Evolutionary conservation across 441 rosid species (phyloP).

Genomic region (Eruca vesicaria): DNA sequence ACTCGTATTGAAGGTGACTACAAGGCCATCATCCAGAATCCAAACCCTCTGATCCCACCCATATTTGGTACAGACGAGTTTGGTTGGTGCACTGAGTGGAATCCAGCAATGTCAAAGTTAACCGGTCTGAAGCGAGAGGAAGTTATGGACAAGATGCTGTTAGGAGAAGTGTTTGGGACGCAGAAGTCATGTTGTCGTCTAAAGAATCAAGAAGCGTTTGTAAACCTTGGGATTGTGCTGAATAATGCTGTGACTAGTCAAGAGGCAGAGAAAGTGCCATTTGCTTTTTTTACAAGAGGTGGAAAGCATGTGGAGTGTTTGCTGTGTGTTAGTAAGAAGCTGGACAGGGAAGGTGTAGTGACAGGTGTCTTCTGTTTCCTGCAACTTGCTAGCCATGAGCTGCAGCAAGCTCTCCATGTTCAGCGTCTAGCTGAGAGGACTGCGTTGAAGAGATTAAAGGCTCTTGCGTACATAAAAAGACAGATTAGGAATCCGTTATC

Average conservation of each 20-base stretch:
- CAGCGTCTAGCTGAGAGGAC: slow-evolving; percentile 82
- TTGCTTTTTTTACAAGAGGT: slow-evolving; percentile 66
- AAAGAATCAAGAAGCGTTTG: slow-evolving; percentile 79
- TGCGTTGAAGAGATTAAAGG: slow-evolving; percentile 71
- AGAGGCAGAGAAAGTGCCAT: slow-evolving; percentile 71
- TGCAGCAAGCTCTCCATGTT: slow-evolving; percentile 87
- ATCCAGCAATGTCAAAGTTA: slow-evolving; percentile 76
- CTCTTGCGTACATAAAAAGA: slow-evolving; percentile 72
- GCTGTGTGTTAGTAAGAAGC: slow-evolving; percentile 76
- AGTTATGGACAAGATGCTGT: slow-evolving; percentile 78
- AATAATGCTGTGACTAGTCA: slow-evolving; percentile 72
- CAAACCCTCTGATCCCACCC: slow-evolving; percentile 91
- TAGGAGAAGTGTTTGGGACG: slow-evolving; percentile 85
- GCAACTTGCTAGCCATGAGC: slow-evolving; percentile 90
- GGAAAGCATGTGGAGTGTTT: slow-evolving; percentile 83
- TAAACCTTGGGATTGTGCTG: slow-evolving; percentile 71
- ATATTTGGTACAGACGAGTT: slow-evolving; percentile 88
- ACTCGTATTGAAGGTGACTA: slow-evolving; percentile 95
- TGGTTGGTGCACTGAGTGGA: slow-evolving; percentile 99
- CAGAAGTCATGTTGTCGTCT: slow-evolving; percentile 74
- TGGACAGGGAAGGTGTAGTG: slow-evolving; percentile 73
- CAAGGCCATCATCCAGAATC: slow-evolving; percentile 88
- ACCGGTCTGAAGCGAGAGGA: slow-evolving; percentile 88
- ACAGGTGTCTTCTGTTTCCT: slow-evolving; percentile 91
- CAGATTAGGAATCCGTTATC: slow-evolving; percentile 80